phyloP scores from a whole-genome alignment of 495 filamentous ascomycete genomes.

The Penicillium nucicola region DNA sequence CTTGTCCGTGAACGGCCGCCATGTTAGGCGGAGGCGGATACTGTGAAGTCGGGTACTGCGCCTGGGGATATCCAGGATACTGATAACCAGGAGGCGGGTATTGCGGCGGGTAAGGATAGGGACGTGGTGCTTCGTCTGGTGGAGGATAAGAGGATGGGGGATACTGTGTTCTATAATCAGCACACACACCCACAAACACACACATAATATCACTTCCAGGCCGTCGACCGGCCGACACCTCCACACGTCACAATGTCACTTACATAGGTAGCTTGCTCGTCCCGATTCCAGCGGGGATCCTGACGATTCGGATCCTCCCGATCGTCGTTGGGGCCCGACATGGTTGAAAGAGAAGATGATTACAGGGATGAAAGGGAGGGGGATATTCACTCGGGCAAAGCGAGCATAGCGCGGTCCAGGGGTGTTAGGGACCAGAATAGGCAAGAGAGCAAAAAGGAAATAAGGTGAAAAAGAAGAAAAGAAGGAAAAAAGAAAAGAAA shows the following conservation, averaged over 20 bases:
- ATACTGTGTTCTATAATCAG: constrained; percentile 20
- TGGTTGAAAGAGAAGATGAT: constrained; percentile 35
- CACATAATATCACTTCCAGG: too few relatives aligned
- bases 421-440: constrained; percentile 27
- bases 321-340: constrained; percentile 43
- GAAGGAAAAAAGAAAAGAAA: constrained; percentile 12
- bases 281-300: constrained; percentile 44
- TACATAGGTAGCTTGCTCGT: constrained; percentile 46
- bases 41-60: constrained; percentile 20
- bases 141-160: constrained; percentile 32
- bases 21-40: constrained; percentile 40
- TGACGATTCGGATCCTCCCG: constrained; percentile 20
- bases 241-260: constrained; percentile 19
- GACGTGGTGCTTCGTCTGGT: constrained; percentile 33
- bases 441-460: constrained; percentile 14
- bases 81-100: constrained; percentile 20
- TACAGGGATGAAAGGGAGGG: constrained; percentile 29
- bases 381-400: constrained; percentile 24
- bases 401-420: constrained; percentile 27
- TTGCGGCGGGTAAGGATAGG: constrained; percentile 37
- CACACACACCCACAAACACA: too few relatives aligned
- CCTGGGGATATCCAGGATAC: constrained; percentile 20
- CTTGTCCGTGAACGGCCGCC: constrained; percentile 41
- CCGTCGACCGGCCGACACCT: too few relatives aligned
- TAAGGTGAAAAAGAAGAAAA: constrained; percentile 8